phyloP scores from a whole-genome alignment of 208 protist species.

The Leishmania lainsoni region DNA sequence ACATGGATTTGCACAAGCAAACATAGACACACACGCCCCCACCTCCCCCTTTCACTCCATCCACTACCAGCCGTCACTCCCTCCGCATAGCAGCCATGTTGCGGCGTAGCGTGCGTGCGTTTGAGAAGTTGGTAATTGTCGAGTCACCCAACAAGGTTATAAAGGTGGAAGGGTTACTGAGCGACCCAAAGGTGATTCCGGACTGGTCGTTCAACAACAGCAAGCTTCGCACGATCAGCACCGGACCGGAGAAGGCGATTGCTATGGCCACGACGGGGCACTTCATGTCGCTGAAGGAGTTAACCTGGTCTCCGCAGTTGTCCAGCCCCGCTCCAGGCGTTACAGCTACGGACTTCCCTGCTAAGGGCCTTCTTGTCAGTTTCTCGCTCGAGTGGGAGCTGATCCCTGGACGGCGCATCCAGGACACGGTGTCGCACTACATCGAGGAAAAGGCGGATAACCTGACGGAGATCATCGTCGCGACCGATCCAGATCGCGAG shows the following conservation, averaged over 20 bases:
- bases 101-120: conserved; percentile 47
- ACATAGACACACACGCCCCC: conserved; percentile 2
- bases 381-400: conserved; percentile 83
- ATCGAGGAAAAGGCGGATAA: conserved; percentile 78
- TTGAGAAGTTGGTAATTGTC: conserved; percentile 90
- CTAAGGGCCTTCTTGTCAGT: conserved; percentile 61
- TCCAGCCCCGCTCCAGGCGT: not conserved
- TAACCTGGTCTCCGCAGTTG: conserved; percentile 61
- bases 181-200: conserved; percentile 73
- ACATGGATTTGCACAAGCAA: not conserved
- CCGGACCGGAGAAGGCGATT: conserved; percentile 68
- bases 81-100: conserved; percentile 31
- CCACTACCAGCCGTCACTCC: not conserved
- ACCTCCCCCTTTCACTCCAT: not conserved
- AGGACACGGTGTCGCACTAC: conserved; percentile 81
- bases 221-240: conserved; percentile 45
- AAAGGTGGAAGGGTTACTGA: conserved; percentile 86
- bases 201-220: conserved; percentile 83
- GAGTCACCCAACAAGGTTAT: conserved; percentile 93
- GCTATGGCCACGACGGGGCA: conserved; percentile 90
- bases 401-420: conserved; percentile 72
- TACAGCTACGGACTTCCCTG: conserved; percentile 43
- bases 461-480: conserved; percentile 90
- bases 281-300: conserved; percentile 86
- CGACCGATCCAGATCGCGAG: conserved; percentile 91